Evolutionary conservation across 1,139 yeast genomes (phyloP).

Genomic region (Candida sanyaensis): DNA sequence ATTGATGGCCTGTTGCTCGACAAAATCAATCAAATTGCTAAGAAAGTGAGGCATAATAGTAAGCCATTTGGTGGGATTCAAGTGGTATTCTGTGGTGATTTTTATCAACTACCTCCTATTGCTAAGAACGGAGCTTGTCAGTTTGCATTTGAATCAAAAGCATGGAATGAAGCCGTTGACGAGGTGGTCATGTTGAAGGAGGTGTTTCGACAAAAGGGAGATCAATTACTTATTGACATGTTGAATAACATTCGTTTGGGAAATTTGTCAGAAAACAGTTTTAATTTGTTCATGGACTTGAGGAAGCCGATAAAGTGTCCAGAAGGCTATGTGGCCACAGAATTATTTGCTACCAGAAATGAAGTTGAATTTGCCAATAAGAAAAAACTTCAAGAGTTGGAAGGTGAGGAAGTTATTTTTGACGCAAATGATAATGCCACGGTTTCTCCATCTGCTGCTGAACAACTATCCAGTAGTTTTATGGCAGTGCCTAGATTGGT

Average conservation of each 20-base stretch:
- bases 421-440: conserved; percentile 66
- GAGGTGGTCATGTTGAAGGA: conserved; percentile 56
- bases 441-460: conserved; percentile 43
- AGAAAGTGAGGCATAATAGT: conserved; percentile 42
- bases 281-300: conserved; percentile 46
- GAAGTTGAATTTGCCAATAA: conserved; percentile 76
- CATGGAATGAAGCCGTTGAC: conserved; percentile 55
- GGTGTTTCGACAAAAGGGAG: conserved; percentile 77
- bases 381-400: conserved; percentile 50
- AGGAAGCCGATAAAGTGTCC: conserved; percentile 56
- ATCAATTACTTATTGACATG: conserved; percentile 65
- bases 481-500: conserved; percentile 67
- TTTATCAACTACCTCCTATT: conserved; percentile 86
- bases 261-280: conserved; percentile 46
- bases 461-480: conserved; percentile 58
- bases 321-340: conserved; percentile 84
- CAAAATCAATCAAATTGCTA: conserved; percentile 64
- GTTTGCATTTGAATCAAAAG: conserved; percentile 59
- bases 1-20: conserved; percentile 67
- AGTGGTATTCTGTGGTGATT: conserved; percentile 77
- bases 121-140: conserved; percentile 32
- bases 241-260: conserved; percentile 76
- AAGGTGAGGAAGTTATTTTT: conserved; percentile 50
- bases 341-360: conserved; percentile 68
- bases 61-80: conserved; percentile 84